Base-by-base conservation (phyloP, 495 filamentous ascomycete species). In the Thermothielavioides terrestris region DNA sequence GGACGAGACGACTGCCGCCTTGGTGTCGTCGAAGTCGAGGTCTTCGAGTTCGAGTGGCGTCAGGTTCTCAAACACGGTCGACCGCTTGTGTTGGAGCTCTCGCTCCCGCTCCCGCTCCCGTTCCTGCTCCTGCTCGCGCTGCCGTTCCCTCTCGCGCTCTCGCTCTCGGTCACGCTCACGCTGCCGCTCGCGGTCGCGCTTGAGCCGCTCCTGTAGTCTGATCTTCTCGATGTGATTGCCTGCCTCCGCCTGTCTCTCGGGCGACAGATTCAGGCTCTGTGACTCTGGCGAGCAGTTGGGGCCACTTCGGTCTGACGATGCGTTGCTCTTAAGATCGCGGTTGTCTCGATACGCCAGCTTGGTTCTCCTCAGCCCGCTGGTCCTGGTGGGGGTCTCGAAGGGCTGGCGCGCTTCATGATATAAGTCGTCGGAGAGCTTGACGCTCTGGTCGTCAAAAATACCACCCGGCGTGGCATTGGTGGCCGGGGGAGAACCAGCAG, bases 11-110 rank as follows among this genome's bases (percentile, higher is more conserved):
- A 61, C 57, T 12, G 61, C 64, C 3, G 64, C 64, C 32, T 55
- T 58, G 2, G 64, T 65, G 46, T 66, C 49, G 46, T 65, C 57
- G 34, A 59, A 66, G 20, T 56, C 57, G 10, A 50, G 49, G 0
- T 57, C 54, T 15, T 61, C 60, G 6, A 50, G 30, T 8, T 59
- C 41, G 30, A 59, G 45, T 4, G 57, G 53, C 6, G 49, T 52
- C 23, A 63, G 51, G 39, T 59, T 52, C 37, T 64, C 61, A 39
- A 64, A 63, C 11, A 62, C 37, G n/a, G 62, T 66, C 1, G 61
- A 63, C 18, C 59, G 64, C 48, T 65, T 62, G 39, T 59, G 52
- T 14, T 56, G 54, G 6, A 63, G 43, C 17, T 58, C 47, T 17
- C 47, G 41, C 38, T 50, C 38, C 1, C 52, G 54, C 25, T 64